phyloP scores from a whole-genome alignment of 768 basidiomycete genomes.

The Leucocoprinus birnbaumii region DNA sequence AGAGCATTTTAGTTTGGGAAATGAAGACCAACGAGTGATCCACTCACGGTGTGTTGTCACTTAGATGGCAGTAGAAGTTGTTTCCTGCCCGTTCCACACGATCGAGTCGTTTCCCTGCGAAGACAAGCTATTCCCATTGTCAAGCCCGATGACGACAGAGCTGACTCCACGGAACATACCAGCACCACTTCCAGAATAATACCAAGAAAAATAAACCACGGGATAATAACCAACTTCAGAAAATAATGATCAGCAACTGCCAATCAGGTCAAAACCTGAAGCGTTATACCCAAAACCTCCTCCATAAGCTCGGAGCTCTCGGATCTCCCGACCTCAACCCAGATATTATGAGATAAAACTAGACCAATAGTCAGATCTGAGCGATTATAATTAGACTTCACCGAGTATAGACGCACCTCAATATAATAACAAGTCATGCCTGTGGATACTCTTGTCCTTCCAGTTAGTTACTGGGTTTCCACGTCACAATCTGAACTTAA shows the following conservation, averaged over 20 bases:
- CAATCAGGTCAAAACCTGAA: not conserved
- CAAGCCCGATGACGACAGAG: not conserved
- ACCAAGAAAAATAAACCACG: conserved; percentile 1
- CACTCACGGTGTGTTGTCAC: conserved; percentile 2
- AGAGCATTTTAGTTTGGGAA: not conserved
- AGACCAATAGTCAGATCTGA: not conserved
- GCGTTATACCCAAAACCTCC: not conserved
- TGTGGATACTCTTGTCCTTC: not conserved
- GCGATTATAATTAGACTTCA: not conserved
- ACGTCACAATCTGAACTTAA: not conserved
- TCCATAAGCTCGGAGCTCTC: not conserved
- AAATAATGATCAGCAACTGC: not conserved
- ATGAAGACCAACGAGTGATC: not conserved
- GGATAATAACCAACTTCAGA: conserved; percentile 2
- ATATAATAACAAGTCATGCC: conserved; percentile 7
- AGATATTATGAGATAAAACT: conserved; percentile 3
- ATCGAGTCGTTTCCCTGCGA: not conserved
- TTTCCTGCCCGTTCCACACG: not conserved
- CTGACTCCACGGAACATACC: not conserved
- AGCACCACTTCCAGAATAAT: not conserved
- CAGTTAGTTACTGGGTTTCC: not conserved
- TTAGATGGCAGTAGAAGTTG: conserved; percentile 11
- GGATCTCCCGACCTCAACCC: not conserved
- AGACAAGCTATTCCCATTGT: not conserved
- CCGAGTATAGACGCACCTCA: not conserved